Conservation (phyloP, 1,284 basidiomycete species). For the Cutaneotrichosporon cavernicola region DNA sequence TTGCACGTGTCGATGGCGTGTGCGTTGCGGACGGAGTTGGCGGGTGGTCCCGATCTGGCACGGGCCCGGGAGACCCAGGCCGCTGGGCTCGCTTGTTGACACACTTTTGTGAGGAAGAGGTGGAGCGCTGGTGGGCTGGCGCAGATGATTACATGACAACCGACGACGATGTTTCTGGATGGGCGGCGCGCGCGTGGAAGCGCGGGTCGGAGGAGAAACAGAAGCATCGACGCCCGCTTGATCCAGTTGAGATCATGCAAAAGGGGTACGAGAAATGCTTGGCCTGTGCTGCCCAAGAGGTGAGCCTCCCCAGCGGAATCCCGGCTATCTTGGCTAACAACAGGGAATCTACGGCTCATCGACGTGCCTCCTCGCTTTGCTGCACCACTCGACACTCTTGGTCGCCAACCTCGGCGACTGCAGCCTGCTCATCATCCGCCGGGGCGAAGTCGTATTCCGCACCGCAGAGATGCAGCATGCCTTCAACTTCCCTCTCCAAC, state of each 20-base stretch:
- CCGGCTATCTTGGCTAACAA: not conserved
- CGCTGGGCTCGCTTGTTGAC: conserved; percentile 49
- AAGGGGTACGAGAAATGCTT: conserved; percentile 59
- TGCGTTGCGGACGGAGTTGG: conserved; percentile 55
- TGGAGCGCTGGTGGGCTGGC: conserved; percentile 45
- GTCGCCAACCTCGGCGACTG: conserved; percentile 94
- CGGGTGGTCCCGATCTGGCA: conserved; percentile 46
- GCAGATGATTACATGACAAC: conserved; percentile 36
- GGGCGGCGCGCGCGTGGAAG: conserved; percentile 30
- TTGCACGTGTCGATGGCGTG: conserved; percentile 46
- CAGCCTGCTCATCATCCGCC: conserved; percentile 77
- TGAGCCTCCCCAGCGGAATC: conserved; percentile 24
- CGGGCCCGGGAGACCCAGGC: conserved; percentile 47
- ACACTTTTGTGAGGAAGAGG: conserved; percentile 50
- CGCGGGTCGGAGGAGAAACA: conserved; percentile 11
- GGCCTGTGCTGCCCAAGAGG: conserved; percentile 53
- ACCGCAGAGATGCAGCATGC: conserved; percentile 93
- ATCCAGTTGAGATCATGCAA: conserved; percentile 62
- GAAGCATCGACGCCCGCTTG: conserved; percentile 39
- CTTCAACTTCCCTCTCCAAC: conserved; percentile 81
- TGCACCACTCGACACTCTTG: conserved; percentile 71
- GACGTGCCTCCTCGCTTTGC: conserved; percentile 59
- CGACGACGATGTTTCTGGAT: conserved; percentile 19
- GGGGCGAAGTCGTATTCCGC: conserved; percentile 76
- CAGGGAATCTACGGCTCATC: conserved; percentile 60